A percentile compares a stretch with the other conserved stretches of the same genome.
These are phyloP conservation scores for Mucor piriformis DNA, from an alignment of 371 early-diverging fungal genomes.

Conservation along the genomic window DNA sequence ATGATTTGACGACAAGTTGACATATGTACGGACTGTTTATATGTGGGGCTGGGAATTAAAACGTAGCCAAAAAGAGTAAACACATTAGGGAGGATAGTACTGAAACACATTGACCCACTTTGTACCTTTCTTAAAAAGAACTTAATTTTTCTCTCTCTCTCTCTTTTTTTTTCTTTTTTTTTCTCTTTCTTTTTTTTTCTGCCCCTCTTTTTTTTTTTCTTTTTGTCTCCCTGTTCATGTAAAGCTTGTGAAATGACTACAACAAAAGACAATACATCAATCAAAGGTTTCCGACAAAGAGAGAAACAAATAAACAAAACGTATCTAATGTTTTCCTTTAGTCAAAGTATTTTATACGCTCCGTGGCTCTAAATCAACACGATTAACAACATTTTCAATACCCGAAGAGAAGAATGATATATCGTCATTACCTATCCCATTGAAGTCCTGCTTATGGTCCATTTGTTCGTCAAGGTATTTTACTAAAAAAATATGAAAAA, in stretches of 20 bases:
- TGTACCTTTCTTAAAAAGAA: constrained; percentile 1
- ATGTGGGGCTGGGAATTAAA: neutral
- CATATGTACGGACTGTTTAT: neutral
- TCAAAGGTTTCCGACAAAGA: constrained; percentile 6
- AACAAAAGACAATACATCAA: constrained; percentile 5
- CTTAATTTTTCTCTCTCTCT: neutral
- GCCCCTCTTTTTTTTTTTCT: neutral
- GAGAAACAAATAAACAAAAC: neutral
- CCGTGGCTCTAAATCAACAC: constrained; percentile 32
- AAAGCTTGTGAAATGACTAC: neutral
- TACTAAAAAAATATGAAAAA: neutral
- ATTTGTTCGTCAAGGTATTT: constrained; percentile 50
- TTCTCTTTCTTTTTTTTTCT: neutral
- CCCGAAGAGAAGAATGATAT: constrained; percentile 7
- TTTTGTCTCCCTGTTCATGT: neutral
- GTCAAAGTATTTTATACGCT: constrained; percentile 20
- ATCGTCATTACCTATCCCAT: constrained; percentile 27
- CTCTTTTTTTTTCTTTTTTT: constrained; percentile 1
- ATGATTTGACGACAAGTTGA: too few relatives aligned
- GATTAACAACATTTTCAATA: constrained; percentile 32
- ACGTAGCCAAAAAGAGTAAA: constrained; percentile 17
- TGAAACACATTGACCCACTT: constrained; percentile 16
- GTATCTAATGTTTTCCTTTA: neutral
- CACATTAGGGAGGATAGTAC: constrained; percentile 17
- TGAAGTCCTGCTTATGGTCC: constrained; percentile 45